Percentiles rank a stretch among this genome's conserved stretches.
Evolutionary conservation across 495 filamentous ascomycete genomes (phyloP).

Genomic region (Aspergillus wentii): DNA sequence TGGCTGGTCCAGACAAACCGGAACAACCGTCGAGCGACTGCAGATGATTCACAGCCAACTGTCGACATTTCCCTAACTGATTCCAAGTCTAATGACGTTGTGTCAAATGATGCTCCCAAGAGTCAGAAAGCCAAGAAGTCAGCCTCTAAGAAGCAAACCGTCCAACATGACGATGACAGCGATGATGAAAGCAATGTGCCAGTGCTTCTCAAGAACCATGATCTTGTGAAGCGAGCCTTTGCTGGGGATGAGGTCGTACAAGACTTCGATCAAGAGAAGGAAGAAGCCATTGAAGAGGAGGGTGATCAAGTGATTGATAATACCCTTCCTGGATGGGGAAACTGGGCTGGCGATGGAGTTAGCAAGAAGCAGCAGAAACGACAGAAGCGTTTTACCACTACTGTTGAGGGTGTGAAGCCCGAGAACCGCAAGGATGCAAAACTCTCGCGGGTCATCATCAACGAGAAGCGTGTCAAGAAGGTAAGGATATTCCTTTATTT

Average conservation of each 20-base stretch:
- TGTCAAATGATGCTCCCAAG: slow-evolving; percentile 14
- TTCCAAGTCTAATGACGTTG: slow-evolving; percentile 16
- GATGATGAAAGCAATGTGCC: slow-evolving; percentile 58
- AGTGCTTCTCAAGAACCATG: slow-evolving; percentile 68
- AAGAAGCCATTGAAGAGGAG: slow-evolving; percentile 65
- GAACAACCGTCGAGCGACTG: slow-evolving; percentile 31
- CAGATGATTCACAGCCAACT: slow-evolving; percentile 26
- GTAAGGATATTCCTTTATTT: slow-evolving; percentile 36
- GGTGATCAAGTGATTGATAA: slow-evolving; percentile 81
- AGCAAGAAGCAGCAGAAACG: slow-evolving; percentile 57
- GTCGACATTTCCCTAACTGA: slow-evolving; percentile 35
- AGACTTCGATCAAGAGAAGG: slow-evolving; percentile 80
- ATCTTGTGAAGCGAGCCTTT: slow-evolving; percentile 80
- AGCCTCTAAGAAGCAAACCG: slow-evolving; percentile 13
- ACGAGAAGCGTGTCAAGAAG: slow-evolving; percentile 88
- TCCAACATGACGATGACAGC: slow-evolving; percentile 31
- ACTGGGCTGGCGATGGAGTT: slow-evolving; percentile 80
- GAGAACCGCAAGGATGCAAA: slow-evolving; percentile 77
- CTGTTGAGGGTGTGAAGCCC: slow-evolving; percentile 68
- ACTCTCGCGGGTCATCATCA: slow-evolving; percentile 82
- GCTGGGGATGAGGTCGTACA: slow-evolving; percentile 84
- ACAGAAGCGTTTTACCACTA: slow-evolving; percentile 61
- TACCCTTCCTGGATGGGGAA: slow-evolving; percentile 89
- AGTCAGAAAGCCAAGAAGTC: slow-evolving; percentile 14
- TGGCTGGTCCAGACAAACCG: slow-evolving; percentile 42